phyloP scores from a whole-genome alignment of 495 filamentous ascomycete genomes.

The Ascobolus immersus region DNA sequence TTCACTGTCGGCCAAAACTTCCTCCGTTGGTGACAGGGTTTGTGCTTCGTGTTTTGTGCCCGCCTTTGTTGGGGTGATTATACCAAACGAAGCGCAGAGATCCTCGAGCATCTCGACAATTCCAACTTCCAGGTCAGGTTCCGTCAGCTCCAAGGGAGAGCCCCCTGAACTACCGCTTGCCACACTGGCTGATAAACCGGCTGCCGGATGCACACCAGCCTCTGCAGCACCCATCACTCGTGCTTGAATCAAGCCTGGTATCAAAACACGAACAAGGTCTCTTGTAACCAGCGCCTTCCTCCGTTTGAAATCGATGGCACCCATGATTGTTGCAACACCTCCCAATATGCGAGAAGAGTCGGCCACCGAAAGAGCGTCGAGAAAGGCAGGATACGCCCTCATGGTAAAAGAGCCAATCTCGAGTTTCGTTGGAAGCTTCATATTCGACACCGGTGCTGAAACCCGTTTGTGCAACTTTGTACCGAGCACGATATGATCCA shows the following conservation, averaged over 20 bases:
- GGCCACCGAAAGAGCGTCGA: constrained; percentile 20
- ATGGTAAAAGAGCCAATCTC: constrained; percentile 13
- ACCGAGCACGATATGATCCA: constrained; percentile 41
- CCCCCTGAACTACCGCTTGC: constrained; percentile 7
- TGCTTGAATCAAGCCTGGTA: constrained; percentile 71
- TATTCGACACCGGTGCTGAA: constrained; percentile 13
- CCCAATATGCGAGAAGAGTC: constrained; percentile 32
- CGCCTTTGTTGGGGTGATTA: constrained; percentile 6
- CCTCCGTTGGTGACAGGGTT: constrained; percentile 17
- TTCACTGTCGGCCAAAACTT: constrained; percentile 21
- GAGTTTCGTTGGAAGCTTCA: constrained; percentile 17
- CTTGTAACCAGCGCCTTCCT: constrained; percentile 71
- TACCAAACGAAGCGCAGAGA: constrained; percentile 23
- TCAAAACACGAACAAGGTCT: constrained; percentile 58
- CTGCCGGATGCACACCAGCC: constrained; percentile 80
- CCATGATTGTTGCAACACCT: constrained; percentile 62
- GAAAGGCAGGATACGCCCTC: constrained; percentile 13
- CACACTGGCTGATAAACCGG: constrained; percentile 26
- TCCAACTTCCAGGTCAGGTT: constrained; percentile 51
- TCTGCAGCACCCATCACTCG: constrained; percentile 80
- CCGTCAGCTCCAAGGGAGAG: constrained; percentile 37
- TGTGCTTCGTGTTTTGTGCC: constrained; percentile 3
- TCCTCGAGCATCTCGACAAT: constrained; percentile 32
- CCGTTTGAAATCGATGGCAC: constrained; percentile 45
- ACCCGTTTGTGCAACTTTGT: constrained; percentile 19